A percentile compares a stretch with the other conserved stretches of the same genome.
These are phyloP conservation scores for Mucuna pruriens DNA, from an alignment of 306 rosid species.

Conservation along the genomic window DNA sequence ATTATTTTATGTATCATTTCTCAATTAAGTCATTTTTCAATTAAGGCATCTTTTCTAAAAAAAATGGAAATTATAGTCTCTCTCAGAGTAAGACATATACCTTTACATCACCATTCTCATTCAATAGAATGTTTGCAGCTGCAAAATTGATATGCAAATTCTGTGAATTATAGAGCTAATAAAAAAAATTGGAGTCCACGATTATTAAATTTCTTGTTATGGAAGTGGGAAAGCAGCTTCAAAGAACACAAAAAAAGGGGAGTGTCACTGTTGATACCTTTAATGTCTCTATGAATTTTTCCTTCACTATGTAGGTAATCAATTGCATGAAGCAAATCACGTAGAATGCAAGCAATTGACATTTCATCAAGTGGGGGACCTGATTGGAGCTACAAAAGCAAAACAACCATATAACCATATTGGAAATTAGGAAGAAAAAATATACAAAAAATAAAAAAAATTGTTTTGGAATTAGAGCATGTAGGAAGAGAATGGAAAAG, in stretches of 20 bases:
- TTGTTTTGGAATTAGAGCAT: background rate
- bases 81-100: constrained; percentile 45
- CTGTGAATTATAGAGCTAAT: constrained; percentile 36
- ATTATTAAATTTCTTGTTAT: background rate
- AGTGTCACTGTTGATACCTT: constrained; percentile 58
- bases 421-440: constrained; percentile 20
- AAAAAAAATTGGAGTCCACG: constrained; percentile 29
- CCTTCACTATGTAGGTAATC: constrained; percentile 92
- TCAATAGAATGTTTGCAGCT: constrained; percentile 94
- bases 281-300: constrained; percentile 93
- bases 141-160: constrained; percentile 56
- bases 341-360: constrained; percentile 85
- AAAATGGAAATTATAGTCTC: background rate
- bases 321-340: constrained; percentile 90
- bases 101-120: constrained; percentile 94
- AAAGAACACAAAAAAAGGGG: background rate
- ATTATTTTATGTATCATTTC: constrained; percentile 24
- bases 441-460: constrained; percentile 1
- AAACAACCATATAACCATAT: constrained; percentile 6
- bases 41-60: background rate
- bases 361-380: constrained; percentile 93
- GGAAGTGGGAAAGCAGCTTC: background rate
- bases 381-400: constrained; percentile 77
- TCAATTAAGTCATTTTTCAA: constrained; percentile 28
- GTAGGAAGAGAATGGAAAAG: background rate